Base-by-base conservation (phyloP, 352 stramenopile genomes). In the Hyaloperonospora arabidopsidis region DNA sequence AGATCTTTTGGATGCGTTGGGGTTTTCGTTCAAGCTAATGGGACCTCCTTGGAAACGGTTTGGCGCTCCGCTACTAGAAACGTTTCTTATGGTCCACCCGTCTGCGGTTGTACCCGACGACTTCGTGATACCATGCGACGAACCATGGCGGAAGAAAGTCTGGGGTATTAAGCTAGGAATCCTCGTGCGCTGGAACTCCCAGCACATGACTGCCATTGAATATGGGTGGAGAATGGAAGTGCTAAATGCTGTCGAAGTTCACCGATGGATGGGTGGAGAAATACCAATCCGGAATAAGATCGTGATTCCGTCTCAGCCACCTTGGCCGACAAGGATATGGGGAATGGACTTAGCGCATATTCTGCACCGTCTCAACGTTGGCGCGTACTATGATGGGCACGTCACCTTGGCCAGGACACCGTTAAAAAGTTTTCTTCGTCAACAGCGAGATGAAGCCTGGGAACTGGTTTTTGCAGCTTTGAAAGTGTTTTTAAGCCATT, bases 301-400 rank as follows among this genome's bases (percentile, higher is more conserved):
- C 18, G 35, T 65, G 13, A 49, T 70, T 14, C 58, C 63, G 5
- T 67, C 45, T 35, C 58, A 56, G n/a, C 43, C 25, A 18, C 45
- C 54, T 0, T 70, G 63, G 63, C 63, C 63, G 21, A 21, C 25
- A 3, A 58, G 52, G n/a, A 65, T 54, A 8, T 70, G 63, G 58
- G 58, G 49, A 5, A 65, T 67, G 54, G 49, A 67, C 47, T 45
- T 70, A 2, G 43, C 59, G 1, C 45, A 19, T 7, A 59, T 70
- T 17, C 22, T 65, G 14, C 58, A 61, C 6, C 58, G 59, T 21
- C 35, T 70, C 10, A 28, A 58, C 11, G 53, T 23, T 49, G 53
- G 58, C 0, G 49, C 67, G 17, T 63, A 22, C 11, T 70, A 70
- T 22, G 53, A 57, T 21, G 63, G 63, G 0, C 63, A 70, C 25